phyloP scores from a whole-genome alignment of 352 stramenopile species.

The Globisporangium irregulare region DNA sequence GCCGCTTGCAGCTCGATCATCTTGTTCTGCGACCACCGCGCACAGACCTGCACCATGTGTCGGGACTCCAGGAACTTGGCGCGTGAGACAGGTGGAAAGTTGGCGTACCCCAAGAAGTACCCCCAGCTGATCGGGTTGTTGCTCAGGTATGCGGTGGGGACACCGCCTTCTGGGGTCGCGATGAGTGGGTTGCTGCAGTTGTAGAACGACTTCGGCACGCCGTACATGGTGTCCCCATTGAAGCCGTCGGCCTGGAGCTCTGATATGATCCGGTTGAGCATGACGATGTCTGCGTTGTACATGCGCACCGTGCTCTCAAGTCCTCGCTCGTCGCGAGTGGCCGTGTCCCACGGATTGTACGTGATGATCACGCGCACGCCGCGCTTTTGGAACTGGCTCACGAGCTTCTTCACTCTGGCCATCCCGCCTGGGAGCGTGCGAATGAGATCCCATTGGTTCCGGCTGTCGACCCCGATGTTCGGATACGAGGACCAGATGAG shows the following conservation, averaged over 20 bases:
- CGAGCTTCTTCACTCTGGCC: conserved; percentile 36
- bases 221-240: conserved; percentile 89
- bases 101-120: conserved; percentile 63
- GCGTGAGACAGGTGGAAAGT: conserved; percentile 67
- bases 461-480: conserved; percentile 78
- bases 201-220: conserved; percentile 75
- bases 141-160: conserved; percentile 56
- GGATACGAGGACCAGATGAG: conserved; percentile 81
- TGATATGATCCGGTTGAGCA: conserved; percentile 35
- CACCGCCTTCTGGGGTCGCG: conserved; percentile 59
- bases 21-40: conserved; percentile 77
- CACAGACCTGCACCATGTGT: conserved; percentile 83
- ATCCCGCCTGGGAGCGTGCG: conserved; percentile 57
- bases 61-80: conserved; percentile 79
- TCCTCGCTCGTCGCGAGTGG: conserved; percentile 53
- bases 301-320: conserved; percentile 58
- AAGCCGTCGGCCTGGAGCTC: conserved; percentile 66
- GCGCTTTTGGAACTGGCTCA: conserved; percentile 58
- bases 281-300: conserved; percentile 71
- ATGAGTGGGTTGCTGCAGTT: conserved; percentile 63
- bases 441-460: conserved; percentile 80
- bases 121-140: conserved; percentile 82
- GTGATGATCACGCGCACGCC: conserved; percentile 68
- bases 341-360: conserved; percentile 85
- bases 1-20: conserved; percentile 56